phyloP scores from a whole-genome alignment of 441 rosid species.

The Raphanus hybrid region DNA sequence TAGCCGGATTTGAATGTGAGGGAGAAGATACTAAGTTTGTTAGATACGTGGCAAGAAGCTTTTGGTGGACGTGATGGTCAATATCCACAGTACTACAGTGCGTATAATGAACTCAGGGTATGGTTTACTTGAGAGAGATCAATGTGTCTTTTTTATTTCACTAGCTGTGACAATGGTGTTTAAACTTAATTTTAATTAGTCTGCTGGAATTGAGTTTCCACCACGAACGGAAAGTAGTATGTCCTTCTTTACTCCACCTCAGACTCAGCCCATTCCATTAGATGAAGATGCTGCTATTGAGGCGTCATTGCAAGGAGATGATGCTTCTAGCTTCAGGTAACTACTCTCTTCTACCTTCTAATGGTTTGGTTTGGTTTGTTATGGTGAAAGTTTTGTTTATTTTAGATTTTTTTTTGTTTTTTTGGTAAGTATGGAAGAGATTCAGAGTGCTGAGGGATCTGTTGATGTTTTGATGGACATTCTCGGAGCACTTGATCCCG shows the following conservation, averaged over 20 bases:
- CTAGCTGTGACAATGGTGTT: not conserved
- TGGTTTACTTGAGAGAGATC: constrained; percentile 16
- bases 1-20: constrained; percentile 90
- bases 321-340: constrained; percentile 4
- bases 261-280: constrained; percentile 63
- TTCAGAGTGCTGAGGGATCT: not conserved
- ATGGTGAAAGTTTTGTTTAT: not conserved
- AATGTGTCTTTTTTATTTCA: not conserved
- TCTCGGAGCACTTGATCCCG: not conserved
- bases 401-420: not conserved
- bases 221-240: constrained; percentile 71
- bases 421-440: not conserved
- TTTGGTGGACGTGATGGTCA: constrained; percentile 74
- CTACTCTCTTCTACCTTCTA: not conserved
- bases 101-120: constrained; percentile 86
- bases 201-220: constrained; percentile 90
- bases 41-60: constrained; percentile 96
- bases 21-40: constrained; percentile 79
- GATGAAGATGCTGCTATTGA: constrained; percentile 84
- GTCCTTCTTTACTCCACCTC: constrained; percentile 90
- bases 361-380: not conserved
- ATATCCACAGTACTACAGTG: constrained; percentile 77
- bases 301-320: constrained; percentile 58
- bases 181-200: constrained; percentile 40
- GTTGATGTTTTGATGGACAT: not conserved